Percentiles rank a stretch among this genome's conserved stretches.
Evolutionary conservation across 371 early-diverging fungal genomes (phyloP).

Genomic region (Syncephalastrum racemosum): DNA sequence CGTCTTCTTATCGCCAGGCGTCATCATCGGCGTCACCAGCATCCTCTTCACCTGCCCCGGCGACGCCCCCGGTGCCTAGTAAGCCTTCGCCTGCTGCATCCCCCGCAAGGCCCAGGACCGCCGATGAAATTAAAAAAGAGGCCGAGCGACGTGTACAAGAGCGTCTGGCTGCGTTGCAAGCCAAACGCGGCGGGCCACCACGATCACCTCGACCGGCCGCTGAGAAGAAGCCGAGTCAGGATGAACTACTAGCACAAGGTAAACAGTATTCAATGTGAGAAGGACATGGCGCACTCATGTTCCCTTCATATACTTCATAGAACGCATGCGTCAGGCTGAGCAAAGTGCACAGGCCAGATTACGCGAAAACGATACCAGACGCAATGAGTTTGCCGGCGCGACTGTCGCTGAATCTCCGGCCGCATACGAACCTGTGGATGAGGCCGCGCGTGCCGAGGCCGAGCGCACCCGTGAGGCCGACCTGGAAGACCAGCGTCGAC

Average conservation of each 20-base stretch:
- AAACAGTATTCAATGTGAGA: slow-evolving; percentile 16
- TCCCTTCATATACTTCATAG: slow-evolving; percentile 14
- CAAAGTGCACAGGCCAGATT: slow-evolving; percentile 35
- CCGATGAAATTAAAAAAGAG: slow-evolving; percentile 55
- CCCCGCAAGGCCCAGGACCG: slow-evolving; percentile 43
- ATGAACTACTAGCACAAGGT: slow-evolving; percentile 41
- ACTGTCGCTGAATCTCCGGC: slow-evolving; percentile 2
- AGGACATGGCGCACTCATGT: background rate
- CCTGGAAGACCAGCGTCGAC: slow-evolving; percentile 6
- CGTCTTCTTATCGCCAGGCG: background rate
- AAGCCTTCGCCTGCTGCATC: slow-evolving; percentile 3
- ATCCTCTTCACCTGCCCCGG: slow-evolving; percentile 1
- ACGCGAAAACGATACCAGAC: slow-evolving; percentile 23
- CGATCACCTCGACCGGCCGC: slow-evolving; percentile 15
- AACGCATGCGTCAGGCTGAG: slow-evolving; percentile 38
- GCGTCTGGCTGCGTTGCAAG: slow-evolving; percentile 46
- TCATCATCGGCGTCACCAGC: slow-evolving; percentile 1
- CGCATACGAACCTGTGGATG: background rate
- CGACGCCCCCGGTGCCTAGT: slow-evolving; percentile 19
- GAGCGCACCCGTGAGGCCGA: slow-evolving; percentile 1
- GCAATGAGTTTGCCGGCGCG: slow-evolving; percentile 16
- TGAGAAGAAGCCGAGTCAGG: slow-evolving; percentile 26
- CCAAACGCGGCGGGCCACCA: slow-evolving; percentile 28
- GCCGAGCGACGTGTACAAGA: slow-evolving; percentile 56
- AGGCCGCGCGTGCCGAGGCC: background rate